A percentile compares a stretch with the other conserved stretches of the same genome.
These are phyloP conservation scores for Didymella glomerata DNA, from an alignment of 2,329 filamentous ascomycete species.

Conservation along the genomic window DNA sequence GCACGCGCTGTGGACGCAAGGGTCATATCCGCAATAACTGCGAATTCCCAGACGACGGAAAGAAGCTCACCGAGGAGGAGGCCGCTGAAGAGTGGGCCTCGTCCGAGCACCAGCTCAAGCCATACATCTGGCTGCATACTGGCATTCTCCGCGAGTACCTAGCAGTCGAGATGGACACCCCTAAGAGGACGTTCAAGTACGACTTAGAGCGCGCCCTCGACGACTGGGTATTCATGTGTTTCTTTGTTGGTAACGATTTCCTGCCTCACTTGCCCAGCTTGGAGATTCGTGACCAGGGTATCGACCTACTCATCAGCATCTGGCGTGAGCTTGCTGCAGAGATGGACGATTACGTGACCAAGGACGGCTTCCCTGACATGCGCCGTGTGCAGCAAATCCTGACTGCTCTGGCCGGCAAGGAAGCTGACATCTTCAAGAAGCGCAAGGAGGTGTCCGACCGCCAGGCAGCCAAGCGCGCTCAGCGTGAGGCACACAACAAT, in stretches of 20 bases:
- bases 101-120: slow-evolving; percentile 69
- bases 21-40: slow-evolving; percentile 91
- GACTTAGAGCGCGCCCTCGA: slow-evolving; percentile 94
- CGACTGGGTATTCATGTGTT: slow-evolving; percentile 99
- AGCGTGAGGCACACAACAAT: slow-evolving; percentile 60
- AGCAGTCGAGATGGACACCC: slow-evolving; percentile 85
- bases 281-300: slow-evolving; percentile 96
- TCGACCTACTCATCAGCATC: slow-evolving; percentile 94
- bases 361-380: slow-evolving; percentile 91
- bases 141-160: slow-evolving; percentile 91
- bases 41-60: slow-evolving; percentile 57
- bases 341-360: slow-evolving; percentile 96
- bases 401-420: slow-evolving; percentile 86
- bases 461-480: slow-evolving; percentile 73
- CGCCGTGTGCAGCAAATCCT: slow-evolving; percentile 87
- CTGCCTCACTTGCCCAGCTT: slow-evolving; percentile 95
- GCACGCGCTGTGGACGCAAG: slow-evolving; percentile 88
- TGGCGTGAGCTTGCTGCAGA: slow-evolving; percentile 91
- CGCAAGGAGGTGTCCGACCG: slow-evolving; percentile 87
- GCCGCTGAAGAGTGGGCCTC: slow-evolving; percentile 59
- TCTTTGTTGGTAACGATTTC: slow-evolving; percentile 99
- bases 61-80: slow-evolving; percentile 82
- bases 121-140: slow-evolving; percentile 98
- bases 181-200: slow-evolving; percentile 84
- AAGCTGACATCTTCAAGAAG: slow-evolving; percentile 90